Conservation (phyloP, 768 basidiomycete genomes). For the Lactarius hatsudake region DNA sequence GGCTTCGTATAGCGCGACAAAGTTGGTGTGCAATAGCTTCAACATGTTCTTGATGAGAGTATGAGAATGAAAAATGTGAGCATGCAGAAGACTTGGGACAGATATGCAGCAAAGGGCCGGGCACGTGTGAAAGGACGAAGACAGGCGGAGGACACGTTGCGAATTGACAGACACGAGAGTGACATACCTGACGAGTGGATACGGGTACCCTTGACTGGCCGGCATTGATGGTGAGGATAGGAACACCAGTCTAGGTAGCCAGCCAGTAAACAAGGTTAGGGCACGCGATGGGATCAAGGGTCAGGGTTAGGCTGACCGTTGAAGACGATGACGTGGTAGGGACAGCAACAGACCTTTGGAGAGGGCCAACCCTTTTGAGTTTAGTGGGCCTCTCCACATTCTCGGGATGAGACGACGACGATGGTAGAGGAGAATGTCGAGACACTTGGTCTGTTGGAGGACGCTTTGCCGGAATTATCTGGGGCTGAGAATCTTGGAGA, state of each 20-base stretch:
- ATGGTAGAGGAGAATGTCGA: not conserved
- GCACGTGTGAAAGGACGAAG: not conserved
- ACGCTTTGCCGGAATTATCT: slow-evolving; percentile 53
- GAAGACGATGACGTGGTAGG: slow-evolving; percentile 40
- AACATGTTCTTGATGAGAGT: slow-evolving; percentile 57
- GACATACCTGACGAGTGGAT: slow-evolving; percentile 66
- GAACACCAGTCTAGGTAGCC: slow-evolving; percentile 50
- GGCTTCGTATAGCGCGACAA: slow-evolving; percentile 59
- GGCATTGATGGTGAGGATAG: slow-evolving; percentile 62
- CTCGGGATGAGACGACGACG: slow-evolving; percentile 32
- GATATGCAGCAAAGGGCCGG: not conserved
- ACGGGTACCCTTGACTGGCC: slow-evolving; percentile 70
- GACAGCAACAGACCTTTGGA: slow-evolving; percentile 43
- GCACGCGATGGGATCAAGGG: not conserved
- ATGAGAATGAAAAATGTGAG: slow-evolving; percentile 4
- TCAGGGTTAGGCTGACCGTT: slow-evolving; percentile 29
- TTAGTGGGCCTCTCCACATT: slow-evolving; percentile 50
- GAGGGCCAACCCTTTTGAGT: slow-evolving; percentile 52
- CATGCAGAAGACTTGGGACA: slow-evolving; percentile 2
- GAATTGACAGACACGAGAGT: slow-evolving; percentile 13
- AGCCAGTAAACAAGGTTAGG: not conserved
- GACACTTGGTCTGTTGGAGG: slow-evolving; percentile 29
- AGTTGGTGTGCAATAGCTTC: slow-evolving; percentile 71
- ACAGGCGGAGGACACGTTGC: slow-evolving; percentile 20
- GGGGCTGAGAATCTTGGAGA: slow-evolving; percentile 22